Evolutionary conservation across 2,329 filamentous ascomycete genomes (phyloP), one percentile per base, ranked within the genome.

Genomic region (Aspergillus fischeri): DNA sequence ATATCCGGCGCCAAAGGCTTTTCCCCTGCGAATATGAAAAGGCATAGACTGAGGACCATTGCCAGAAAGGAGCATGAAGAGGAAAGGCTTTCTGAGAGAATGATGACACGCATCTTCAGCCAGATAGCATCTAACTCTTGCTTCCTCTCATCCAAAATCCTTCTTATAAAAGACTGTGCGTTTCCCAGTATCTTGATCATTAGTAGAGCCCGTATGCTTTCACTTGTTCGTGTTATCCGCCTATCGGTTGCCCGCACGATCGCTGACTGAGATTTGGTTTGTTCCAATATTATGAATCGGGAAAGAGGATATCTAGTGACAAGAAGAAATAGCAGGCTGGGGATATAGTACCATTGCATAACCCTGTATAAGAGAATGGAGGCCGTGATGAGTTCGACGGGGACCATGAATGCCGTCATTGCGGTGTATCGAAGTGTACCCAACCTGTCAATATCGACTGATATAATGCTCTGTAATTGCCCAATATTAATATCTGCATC

Each of bases 291-390:
- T 17, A 60, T 60, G 21, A 60, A 60, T 32, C 48, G 49, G 8
- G 47, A 54, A 4, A 60, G 38, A 8, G 58, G 58, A 44, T 57
- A 57, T 52, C 58, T 60, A 11, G 58, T 60, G 14, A 51, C 24
- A 17, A 60, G 35, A 10, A 60, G 55, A 28, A 60, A 60, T 4
- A 49, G 41, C 9, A 60, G 47, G 44, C 58, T 52, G n/a, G 58
- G 58, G 29, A 60, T 41, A 45, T 60, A 60, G 32, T 54, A 60
- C 58, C 58, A 60, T 29, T 55, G 55, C 32, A 60, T 54, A 10
- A 50, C 54, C 24, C 38, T 58, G 29, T 57, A 60, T 10, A 60
- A 32, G 14, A 60, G 20, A 3, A 58, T 25, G 9, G 58, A 60
- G 1, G 55, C 44, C 27, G 54, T 35, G 25, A 51, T 28, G 25